phyloP scores from a whole-genome alignment of 2,329 filamentous ascomycete species.

The Hypocreales sp. region DNA sequence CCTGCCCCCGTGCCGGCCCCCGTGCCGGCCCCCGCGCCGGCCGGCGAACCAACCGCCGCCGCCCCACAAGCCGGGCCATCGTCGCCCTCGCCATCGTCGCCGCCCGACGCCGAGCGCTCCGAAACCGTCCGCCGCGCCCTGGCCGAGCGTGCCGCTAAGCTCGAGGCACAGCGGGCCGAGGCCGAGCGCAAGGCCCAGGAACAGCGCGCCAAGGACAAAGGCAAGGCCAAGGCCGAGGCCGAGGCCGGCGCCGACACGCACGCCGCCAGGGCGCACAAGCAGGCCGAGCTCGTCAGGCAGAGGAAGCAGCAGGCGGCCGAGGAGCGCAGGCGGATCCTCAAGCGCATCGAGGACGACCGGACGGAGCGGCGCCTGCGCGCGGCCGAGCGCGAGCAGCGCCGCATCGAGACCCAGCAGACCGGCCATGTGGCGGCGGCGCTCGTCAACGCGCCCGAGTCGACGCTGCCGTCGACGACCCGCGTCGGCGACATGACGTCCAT shows the following conservation, averaged over 20 bases:
- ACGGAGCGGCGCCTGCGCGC: slow-evolving; percentile 45
- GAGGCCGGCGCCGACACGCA: slow-evolving; percentile 16
- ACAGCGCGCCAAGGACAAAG: slow-evolving; percentile 29
- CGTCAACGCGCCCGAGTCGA: slow-evolving; percentile 16
- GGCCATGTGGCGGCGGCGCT: slow-evolving; percentile 14
- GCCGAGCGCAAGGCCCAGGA: slow-evolving; percentile 33
- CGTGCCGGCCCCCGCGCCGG: slow-evolving; percentile 3
- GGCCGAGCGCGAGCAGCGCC: slow-evolving; percentile 30
- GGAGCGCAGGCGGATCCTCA: slow-evolving; percentile 56
- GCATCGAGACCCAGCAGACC: slow-evolving; percentile 11
- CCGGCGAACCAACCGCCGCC: slow-evolving; percentile 1
- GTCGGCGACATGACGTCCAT: slow-evolving; percentile 32
- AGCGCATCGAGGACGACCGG: slow-evolving; percentile 64
- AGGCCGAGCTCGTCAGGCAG: slow-evolving; percentile 42
- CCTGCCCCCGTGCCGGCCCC: slow-evolving; percentile 5
- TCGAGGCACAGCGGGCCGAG: slow-evolving; percentile 25
- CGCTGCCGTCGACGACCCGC: slow-evolving; percentile 12
- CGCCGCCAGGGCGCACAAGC: slow-evolving; percentile 22
- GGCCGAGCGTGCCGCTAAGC: slow-evolving; percentile 32
- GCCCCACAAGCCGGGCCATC: slow-evolving; percentile 5
- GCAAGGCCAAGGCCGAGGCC: slow-evolving; percentile 27
- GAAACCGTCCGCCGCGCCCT: slow-evolving; percentile 23
- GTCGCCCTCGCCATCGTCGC: slow-evolving; percentile 6
- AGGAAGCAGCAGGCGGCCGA: slow-evolving; percentile 49
- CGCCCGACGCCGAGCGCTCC: slow-evolving; percentile 12